phyloP scores from a whole-genome alignment of 371 early-diverging fungal genomes.

The Sporodiniella umbellata region DNA sequence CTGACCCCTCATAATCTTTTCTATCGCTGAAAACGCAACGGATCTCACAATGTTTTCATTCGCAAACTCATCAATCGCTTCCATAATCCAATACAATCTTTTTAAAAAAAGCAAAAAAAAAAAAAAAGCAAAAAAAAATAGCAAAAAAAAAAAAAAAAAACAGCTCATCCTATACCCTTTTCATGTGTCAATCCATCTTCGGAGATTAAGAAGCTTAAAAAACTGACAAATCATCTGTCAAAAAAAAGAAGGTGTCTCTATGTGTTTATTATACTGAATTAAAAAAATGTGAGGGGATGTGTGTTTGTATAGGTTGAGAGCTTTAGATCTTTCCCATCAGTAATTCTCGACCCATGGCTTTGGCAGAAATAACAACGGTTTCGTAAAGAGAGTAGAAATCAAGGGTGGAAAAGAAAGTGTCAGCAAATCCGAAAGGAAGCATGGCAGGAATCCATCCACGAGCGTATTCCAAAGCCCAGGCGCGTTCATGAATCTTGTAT shows the following conservation, averaged over 20 bases:
- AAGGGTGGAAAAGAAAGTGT: slow-evolving; percentile 48
- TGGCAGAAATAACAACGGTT: slow-evolving; percentile 35
- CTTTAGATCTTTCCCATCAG: slow-evolving; percentile 42
- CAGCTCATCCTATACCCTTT: background rate
- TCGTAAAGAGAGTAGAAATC: slow-evolving; percentile 34
- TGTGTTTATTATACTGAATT: background rate
- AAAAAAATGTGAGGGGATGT: too few species aligned
- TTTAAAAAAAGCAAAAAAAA: background rate
- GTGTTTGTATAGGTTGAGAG: too few species aligned
- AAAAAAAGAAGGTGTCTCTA: background rate
- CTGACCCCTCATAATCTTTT: slow-evolving; percentile 31
- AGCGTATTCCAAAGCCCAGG: slow-evolving; percentile 56
- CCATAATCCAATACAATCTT: slow-evolving; percentile 36
- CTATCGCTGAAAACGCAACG: slow-evolving; percentile 38
- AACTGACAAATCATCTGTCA: background rate
- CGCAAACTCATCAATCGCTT: slow-evolving; percentile 30
- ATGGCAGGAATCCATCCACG: slow-evolving; percentile 53
- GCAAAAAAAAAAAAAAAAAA: background rate
- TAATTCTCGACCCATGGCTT: slow-evolving; percentile 27
- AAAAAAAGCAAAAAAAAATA: background rate
- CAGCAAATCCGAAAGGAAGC: slow-evolving; percentile 53
- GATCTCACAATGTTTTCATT: slow-evolving; percentile 50
- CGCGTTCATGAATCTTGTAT: slow-evolving; percentile 54
- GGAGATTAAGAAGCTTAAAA: background rate
- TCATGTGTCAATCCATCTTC: too few species aligned